Base-by-base conservation (phyloP, 768 basidiomycete genomes). In the Pleurotus djamor region DNA sequence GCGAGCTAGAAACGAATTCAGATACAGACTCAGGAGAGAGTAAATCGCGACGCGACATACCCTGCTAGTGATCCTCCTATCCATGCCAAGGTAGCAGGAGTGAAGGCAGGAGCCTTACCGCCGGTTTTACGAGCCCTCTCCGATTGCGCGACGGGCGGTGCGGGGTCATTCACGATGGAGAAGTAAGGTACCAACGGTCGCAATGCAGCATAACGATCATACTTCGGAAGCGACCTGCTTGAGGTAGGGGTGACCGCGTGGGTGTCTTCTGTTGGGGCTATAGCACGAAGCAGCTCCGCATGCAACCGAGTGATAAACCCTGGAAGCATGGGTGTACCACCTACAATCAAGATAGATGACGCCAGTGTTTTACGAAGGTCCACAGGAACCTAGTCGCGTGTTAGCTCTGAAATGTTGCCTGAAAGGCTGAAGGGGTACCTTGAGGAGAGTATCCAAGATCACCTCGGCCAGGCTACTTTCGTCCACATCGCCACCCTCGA, bases 51-150 rank as follows among this genome's bases (percentile, higher is more conserved):
- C 9, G 37, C 37, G 35, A 80, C 87, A 63, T 71, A 94, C 89
- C 96, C 96, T 2, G 95, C 93, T 16, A 98, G 69, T 17, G 92
- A 94, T 0, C 94, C 96, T 4, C 96, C 96, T 9, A 99, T 86
- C 96, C 96, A 99, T 0, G 89, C 82, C 74, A 96, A 78, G 36
- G 86, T 79, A 1, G 87, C 85, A 1, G 94, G 90, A 3, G 87
- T 76, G 73, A 96, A 98, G 0, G 91, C 89, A 0, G 96, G 96
- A 0, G 94, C 94, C 64, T 85, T 89, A 1, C 94, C 96, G 1
- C 86, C 87, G 62, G 87, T 88, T 0, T 78, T 80, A 16, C 69
- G 76, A 2, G 85, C 85, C 48, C 83, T 74, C 37, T 82, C 76
- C 5, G 83, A 79, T 9, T 74, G 68, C 3, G 82, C 71, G 5